Evolutionary conservation across 306 rosid genomes (phyloP).

Genomic region (Nissolia schottii): DNA sequence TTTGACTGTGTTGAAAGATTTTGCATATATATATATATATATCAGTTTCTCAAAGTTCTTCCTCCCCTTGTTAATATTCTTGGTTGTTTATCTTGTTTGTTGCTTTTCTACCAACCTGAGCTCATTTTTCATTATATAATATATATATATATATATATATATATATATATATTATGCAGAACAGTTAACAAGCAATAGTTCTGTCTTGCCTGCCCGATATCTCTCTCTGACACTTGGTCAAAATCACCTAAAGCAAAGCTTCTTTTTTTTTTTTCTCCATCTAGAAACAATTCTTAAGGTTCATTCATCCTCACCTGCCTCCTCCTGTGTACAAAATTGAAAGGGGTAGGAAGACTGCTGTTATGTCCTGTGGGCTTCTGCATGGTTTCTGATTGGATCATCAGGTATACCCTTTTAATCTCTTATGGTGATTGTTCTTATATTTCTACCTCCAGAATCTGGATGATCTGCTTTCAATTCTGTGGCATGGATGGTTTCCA

Average conservation of each 20-base stretch:
- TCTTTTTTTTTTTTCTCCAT: slow-evolving; percentile 30
- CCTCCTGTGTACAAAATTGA: slow-evolving; percentile 4
- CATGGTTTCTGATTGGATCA: slow-evolving; percentile 22
- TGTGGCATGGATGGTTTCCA: slow-evolving; percentile 2
- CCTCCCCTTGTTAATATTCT: slow-evolving; percentile 1
- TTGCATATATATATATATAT: no score
- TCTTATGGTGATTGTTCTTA: not conserved
- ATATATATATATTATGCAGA: no score
- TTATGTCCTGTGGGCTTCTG: slow-evolving; percentile 2
- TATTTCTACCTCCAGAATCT: not conserved
- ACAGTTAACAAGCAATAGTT: slow-evolving; percentile 22
- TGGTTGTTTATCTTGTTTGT: slow-evolving; percentile 20
- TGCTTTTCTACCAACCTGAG: slow-evolving; percentile 38
- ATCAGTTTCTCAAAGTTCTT: slow-evolving; percentile 10
- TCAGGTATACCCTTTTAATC: slow-evolving; percentile 35
- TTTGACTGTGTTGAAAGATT: not conserved
- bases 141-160: no score
- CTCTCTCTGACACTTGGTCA: slow-evolving; percentile 27
- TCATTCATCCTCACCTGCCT: slow-evolving; percentile 34
- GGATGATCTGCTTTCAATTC: not conserved
- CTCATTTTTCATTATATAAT: slow-evolving; percentile 15
- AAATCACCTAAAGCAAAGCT: slow-evolving; percentile 20
- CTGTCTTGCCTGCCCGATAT: slow-evolving; percentile 25
- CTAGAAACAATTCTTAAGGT: slow-evolving; percentile 13
- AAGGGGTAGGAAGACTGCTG: slow-evolving; percentile 11